phyloP scores from a whole-genome alignment of 2,329 filamentous ascomycete genomes.

The Aspergillus clavatus region DNA sequence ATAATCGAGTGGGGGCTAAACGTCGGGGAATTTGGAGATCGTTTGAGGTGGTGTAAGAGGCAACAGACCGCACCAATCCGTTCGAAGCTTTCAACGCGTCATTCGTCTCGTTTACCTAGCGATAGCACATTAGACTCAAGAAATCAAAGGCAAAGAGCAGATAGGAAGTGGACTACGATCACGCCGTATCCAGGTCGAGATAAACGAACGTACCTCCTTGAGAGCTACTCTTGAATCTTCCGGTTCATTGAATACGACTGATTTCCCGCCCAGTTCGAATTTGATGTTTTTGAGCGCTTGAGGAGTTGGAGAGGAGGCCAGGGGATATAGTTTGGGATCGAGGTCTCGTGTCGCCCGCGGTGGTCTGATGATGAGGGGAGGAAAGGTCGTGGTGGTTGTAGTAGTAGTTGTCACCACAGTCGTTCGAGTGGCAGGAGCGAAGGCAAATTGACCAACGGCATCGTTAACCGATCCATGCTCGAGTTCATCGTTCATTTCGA shows the following conservation, averaged over 20 bases:
- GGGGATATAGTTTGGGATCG: slow-evolving; percentile 83
- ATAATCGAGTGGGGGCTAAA: slow-evolving; percentile 19
- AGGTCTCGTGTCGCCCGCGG: slow-evolving; percentile 66
- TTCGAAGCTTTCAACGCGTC: slow-evolving; percentile 44
- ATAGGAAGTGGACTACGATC: not conserved
- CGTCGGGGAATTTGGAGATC: slow-evolving; percentile 28
- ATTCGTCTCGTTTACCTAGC: slow-evolving; percentile 43
- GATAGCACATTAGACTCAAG: slow-evolving; percentile 9
- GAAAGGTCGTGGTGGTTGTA: slow-evolving; percentile 75
- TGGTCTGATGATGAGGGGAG: slow-evolving; percentile 73
- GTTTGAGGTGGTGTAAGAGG: slow-evolving; percentile 41
- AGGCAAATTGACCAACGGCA: slow-evolving; percentile 57
- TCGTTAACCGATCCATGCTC: slow-evolving; percentile 24
- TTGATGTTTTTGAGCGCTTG: slow-evolving; percentile 70
- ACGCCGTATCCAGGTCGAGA: slow-evolving; percentile 4
- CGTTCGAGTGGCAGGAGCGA: slow-evolving; percentile 60
- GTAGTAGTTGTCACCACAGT: slow-evolving; percentile 83
- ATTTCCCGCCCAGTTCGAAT: slow-evolving; percentile 62
- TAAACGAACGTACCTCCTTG: slow-evolving; percentile 46
- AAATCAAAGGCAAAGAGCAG: not conserved
- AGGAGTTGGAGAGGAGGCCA: slow-evolving; percentile 78
- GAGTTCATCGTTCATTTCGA: slow-evolving; percentile 17
- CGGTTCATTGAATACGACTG: slow-evolving; percentile 59
- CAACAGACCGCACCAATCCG: slow-evolving; percentile 45
- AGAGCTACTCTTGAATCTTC: slow-evolving; percentile 53